A percentile compares a stretch with the other conserved stretches of the same genome.
Conservation (phyloP, 192 early-diverging fungal genomes). For the Kappamyces sp. region DNA sequence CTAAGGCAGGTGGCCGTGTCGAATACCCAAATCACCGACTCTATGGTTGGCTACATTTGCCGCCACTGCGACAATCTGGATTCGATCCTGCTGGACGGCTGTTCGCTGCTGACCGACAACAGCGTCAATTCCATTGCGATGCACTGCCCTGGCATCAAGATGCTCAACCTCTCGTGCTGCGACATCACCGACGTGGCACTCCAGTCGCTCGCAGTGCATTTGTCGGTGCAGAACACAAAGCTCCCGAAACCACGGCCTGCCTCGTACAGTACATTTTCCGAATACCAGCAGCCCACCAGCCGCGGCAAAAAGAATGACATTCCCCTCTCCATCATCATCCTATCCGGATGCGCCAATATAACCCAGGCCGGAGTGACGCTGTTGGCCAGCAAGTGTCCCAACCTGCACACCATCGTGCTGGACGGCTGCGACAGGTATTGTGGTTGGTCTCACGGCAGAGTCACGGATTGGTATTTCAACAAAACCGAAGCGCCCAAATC, state of each 20-base stretch:
- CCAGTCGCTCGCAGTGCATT: constrained; percentile 23
- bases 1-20: constrained; percentile 5
- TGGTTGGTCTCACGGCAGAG: no score
- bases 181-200: constrained; percentile 39
- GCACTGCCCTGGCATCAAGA: constrained; percentile 38
- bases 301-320: constrained; percentile 15
- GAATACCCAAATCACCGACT: constrained; percentile 9
- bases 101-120: constrained; percentile 26
- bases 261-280: constrained; percentile 38
- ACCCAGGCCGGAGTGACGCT: constrained; percentile 29
- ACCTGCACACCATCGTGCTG: constrained; percentile 36
- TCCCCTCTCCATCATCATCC: constrained; percentile 31
- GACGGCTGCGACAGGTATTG: constrained; percentile 46
- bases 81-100: not conserved
- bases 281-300: constrained; percentile 28
- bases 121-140: constrained; percentile 32
- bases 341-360: constrained; percentile 36
- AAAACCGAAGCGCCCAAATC: constrained; percentile 1
- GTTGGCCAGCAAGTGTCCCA: constrained; percentile 29
- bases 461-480: constrained; percentile 13
- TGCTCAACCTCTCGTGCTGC: constrained; percentile 39
- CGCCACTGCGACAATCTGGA: constrained; percentile 6
- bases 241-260: not conserved
- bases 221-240: constrained; percentile 2
- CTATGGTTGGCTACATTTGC: constrained; percentile 15